phyloP scores from a whole-genome alignment of 139 green algal species.

The Coelastrella sp. region DNA sequence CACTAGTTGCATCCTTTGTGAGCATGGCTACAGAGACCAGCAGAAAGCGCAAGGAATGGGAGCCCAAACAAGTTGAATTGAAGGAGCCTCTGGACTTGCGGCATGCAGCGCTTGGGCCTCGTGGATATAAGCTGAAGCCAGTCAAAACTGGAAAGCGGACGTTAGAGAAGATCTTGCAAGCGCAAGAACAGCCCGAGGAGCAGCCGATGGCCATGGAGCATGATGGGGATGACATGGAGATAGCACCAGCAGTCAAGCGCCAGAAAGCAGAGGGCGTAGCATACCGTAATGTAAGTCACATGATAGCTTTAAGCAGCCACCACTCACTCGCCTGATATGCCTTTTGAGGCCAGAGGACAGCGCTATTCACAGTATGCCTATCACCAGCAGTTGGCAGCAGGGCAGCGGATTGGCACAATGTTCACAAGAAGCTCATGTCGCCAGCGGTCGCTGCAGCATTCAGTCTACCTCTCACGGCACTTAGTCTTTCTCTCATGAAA shows the following conservation, averaged over 20 bases:
- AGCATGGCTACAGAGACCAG: not conserved
- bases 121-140: slow-evolving; percentile 57
- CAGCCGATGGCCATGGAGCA: slow-evolving; percentile 53
- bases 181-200: slow-evolving; percentile 26
- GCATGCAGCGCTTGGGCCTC: slow-evolving; percentile 45
- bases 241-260: slow-evolving; percentile 43
- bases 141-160: slow-evolving; percentile 39
- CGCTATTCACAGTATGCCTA: no score
- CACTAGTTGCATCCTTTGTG: not conserved
- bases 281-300: slow-evolving; percentile 52
- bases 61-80: slow-evolving; percentile 33
- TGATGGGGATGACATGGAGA: slow-evolving; percentile 18
- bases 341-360: no score
- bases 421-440: no score
- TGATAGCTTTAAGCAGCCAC: no score
- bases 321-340: no score
- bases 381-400: no score
- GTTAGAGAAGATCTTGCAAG: not conserved
- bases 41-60: slow-evolving; percentile 42
- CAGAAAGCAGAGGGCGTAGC: slow-evolving; percentile 43
- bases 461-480: no score
- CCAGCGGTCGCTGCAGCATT: no score
- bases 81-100: slow-evolving; percentile 43
- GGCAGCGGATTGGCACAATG: no score
- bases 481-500: no score